Conservation (phyloP, 2,329 filamentous ascomycete species). For the Xylariaceae sp. region DNA sequence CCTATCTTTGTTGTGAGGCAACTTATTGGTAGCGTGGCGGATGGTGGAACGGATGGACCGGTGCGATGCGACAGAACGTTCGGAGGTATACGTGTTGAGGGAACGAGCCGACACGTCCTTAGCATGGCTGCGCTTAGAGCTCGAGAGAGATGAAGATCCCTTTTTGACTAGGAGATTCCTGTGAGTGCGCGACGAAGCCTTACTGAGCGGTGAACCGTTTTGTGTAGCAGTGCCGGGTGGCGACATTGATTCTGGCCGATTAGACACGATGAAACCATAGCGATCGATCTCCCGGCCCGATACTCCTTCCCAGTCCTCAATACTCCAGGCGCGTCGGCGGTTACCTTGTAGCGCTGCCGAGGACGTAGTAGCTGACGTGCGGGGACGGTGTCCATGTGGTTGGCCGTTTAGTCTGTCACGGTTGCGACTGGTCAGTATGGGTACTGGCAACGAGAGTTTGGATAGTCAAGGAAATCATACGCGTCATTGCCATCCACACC, state of each 20-base stretch:
- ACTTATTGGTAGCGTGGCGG: constrained; percentile 54
- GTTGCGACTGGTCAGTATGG: constrained; percentile 32
- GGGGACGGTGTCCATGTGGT: constrained; percentile 32
- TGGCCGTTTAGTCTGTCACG: constrained; percentile 26
- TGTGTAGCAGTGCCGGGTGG: constrained; percentile 37
- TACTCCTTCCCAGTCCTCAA: constrained; percentile 66
- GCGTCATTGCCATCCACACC: constrained; percentile 51
- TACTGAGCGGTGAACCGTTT: constrained; percentile 40
- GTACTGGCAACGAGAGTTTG: constrained; percentile 22
- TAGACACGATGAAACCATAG: constrained; percentile 61
- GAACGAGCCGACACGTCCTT: constrained; percentile 56
- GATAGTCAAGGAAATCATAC: constrained; percentile 53
- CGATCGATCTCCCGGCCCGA: constrained; percentile 59
- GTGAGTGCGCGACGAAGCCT: constrained; percentile 42
- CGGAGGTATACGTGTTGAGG: constrained; percentile 54
- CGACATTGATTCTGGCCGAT: constrained; percentile 37
- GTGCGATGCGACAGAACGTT: constrained; percentile 47
- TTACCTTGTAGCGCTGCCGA: constrained; percentile 39
- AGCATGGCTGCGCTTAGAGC: constrained; percentile 44
- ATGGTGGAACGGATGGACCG: constrained; percentile 53
- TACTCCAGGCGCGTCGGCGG: constrained; percentile 52
- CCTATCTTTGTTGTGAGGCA: constrained; percentile 59
- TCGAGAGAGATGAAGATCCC: constrained; percentile 37
- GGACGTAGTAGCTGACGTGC: constrained; percentile 33
- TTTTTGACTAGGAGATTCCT: constrained; percentile 45